Evolutionary conservation across 805 yeast species (phyloP).

Genomic region (Candida adriatica): DNA sequence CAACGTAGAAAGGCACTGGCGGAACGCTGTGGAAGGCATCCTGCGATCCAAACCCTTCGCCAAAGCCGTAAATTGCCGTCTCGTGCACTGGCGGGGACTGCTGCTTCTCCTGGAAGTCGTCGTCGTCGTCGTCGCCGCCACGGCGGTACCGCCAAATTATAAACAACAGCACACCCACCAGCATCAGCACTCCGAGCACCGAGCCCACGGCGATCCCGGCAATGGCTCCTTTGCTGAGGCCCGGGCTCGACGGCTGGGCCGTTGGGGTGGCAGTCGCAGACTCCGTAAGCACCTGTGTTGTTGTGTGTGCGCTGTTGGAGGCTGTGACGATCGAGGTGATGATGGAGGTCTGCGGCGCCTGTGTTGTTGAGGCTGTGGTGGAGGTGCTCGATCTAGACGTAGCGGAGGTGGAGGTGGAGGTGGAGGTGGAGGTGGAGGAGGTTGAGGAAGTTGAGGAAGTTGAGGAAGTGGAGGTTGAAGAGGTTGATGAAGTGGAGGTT

Average conservation of each 20-base stretch:
- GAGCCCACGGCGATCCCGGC: constrained; percentile 58
- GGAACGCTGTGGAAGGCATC: constrained; percentile 11
- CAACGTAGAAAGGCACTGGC: constrained; percentile 13
- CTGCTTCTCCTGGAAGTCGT: constrained; percentile 10
- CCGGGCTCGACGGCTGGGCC: constrained; percentile 7
- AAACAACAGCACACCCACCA: constrained; percentile 16
- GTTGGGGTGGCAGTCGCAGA: constrained; percentile 6
- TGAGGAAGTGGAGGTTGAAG: constrained; percentile 2
- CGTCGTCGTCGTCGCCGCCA: constrained; percentile 19
- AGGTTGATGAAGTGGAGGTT: constrained; percentile 6
- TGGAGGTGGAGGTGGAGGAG: constrained; percentile 9
- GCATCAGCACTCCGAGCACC: constrained; percentile 37
- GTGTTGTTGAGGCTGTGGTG: constrained; percentile 3
- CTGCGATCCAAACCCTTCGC: constrained; percentile 3
- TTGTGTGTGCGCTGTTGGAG: constrained; percentile 10
- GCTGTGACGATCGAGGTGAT: constrained; percentile 18
- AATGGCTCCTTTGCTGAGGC: constrained; percentile 39
- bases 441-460: constrained; percentile 13
- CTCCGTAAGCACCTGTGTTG: constrained; percentile 10
- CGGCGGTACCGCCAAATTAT: constrained; percentile 14
- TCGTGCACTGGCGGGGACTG: constrained; percentile 11
- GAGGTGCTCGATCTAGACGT: constrained; percentile 3
- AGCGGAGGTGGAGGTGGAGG: constrained; percentile 13
- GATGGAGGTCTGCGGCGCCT: constrained; percentile 7
- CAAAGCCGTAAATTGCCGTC: constrained; percentile 8